Evolutionary conservation across 371 early-diverging fungal genomes (phyloP).

Genomic region (Basidiobolus meristosporus): DNA sequence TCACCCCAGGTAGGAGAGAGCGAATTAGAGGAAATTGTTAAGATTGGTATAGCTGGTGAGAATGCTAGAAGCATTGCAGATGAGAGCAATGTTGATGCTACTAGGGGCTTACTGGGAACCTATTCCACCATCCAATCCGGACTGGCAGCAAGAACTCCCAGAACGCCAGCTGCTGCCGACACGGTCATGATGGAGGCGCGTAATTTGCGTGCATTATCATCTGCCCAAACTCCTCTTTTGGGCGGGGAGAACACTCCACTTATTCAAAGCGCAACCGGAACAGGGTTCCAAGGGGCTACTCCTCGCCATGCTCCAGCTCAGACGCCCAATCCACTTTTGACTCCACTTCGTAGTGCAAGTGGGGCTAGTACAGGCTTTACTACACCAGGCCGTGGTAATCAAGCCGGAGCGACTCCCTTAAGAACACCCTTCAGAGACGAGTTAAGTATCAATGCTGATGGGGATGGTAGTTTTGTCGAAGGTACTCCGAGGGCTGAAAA

Average conservation of each 20-base stretch:
- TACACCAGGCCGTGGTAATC: slow-evolving; percentile 10
- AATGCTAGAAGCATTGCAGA: slow-evolving; percentile 44
- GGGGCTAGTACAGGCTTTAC: slow-evolving; percentile 6
- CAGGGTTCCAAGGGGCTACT: slow-evolving; percentile 48
- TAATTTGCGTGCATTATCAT: slow-evolving; percentile 55
- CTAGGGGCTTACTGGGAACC: slow-evolving; percentile 43
- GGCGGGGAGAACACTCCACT: slow-evolving; percentile 44
- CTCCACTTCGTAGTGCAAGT: slow-evolving; percentile 25
- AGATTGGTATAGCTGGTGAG: slow-evolving; percentile 70
- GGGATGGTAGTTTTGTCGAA: slow-evolving; percentile 6
- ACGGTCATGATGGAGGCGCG: slow-evolving; percentile 61
- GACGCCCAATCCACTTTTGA: slow-evolving; percentile 75
- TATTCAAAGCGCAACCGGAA: slow-evolving; percentile 16
- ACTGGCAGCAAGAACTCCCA: slow-evolving; percentile 34
- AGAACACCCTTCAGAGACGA: slow-evolving; percentile 30
- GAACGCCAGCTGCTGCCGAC: slow-evolving; percentile 49
- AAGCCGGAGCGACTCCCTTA: slow-evolving; percentile 14
- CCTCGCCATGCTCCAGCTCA: slow-evolving; percentile 28
- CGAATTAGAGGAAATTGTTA: slow-evolving; percentile 79
- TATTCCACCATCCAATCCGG: slow-evolving; percentile 37
- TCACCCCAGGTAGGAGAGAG: slow-evolving; percentile 79
- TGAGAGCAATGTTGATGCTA: slow-evolving; percentile 13
- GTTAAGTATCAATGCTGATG: slow-evolving; percentile 18
- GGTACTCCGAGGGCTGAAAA: slow-evolving; percentile 29
- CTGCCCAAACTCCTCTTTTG: slow-evolving; percentile 70